These are phyloP conservation scores for Crithidia brevicula DNA, from an alignment of 208 protist genomes.

Conservation along the genomic window DNA sequence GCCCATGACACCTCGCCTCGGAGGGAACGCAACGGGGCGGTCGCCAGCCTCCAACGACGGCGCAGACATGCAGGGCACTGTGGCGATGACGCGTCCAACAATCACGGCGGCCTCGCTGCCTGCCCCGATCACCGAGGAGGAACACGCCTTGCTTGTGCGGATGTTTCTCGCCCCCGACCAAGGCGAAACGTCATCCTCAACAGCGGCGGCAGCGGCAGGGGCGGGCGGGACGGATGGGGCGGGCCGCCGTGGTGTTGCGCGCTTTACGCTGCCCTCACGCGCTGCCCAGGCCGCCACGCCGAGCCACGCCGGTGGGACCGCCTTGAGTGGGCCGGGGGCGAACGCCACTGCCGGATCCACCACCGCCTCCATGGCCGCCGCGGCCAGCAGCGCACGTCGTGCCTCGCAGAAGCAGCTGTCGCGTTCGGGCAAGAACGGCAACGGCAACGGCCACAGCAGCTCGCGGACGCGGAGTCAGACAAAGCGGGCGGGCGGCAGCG, in stretches of 20 bases:
- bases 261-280: slow-evolving; percentile 5
- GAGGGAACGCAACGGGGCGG: neutral
- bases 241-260: neutral
- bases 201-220: neutral
- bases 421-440: neutral
- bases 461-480: neutral
- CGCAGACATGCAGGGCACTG: neutral
- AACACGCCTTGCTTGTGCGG: slow-evolving; percentile 58
- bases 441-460: neutral
- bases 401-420: neutral
- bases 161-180: slow-evolving; percentile 64
- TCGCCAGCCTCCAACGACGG: neutral
- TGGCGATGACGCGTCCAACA: neutral
- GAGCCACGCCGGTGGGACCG: neutral
- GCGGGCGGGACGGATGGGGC: neutral
- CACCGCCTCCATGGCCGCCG: neutral
- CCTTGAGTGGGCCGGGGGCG: neutral
- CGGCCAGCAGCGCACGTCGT: neutral
- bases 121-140: slow-evolving; percentile 43
- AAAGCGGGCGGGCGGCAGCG: neutral
- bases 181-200: slow-evolving; percentile 18
- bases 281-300: slow-evolving; percentile 1
- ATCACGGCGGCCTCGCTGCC: neutral
- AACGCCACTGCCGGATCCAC: neutral
- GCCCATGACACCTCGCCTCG: neutral